Base-by-base conservation (phyloP, 1,284 basidiomycete species). In the Schizophyllum amplum region DNA sequence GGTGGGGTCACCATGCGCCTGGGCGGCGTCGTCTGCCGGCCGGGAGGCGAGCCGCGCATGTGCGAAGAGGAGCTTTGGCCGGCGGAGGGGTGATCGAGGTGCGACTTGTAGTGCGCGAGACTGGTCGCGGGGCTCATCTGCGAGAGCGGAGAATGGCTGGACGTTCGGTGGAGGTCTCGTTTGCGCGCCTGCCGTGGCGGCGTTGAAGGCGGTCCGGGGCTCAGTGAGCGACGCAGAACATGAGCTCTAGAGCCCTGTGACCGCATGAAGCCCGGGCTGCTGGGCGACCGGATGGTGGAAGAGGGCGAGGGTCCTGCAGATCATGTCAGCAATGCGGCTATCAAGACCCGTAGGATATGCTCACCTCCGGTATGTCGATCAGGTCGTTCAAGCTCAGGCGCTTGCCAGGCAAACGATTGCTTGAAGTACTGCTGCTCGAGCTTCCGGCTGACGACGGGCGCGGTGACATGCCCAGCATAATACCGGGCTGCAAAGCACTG, bases 111-210 rank as follows among this genome's bases (percentile, higher is more conserved):
- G 68, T 86, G 78, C 4, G 74, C 79, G n/a, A 84, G 74, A 63
- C 78, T 83, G 1, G 83, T 67, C 4, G 76, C 78, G 2, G 84
- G 83, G 60, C 81, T 82, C 81, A 84, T 83, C 61, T 85, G 82
- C 46, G 13, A 88, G 66, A 0, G 86, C 85, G 0, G 86, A 87
- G 27, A 79, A 78, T 47, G 75, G 68, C 0, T 84, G 70, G n/a
- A 75, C 69, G 23, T 69, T 56, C 64, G 61, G 65, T 57, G 24
- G 66, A 63, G 55, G 65, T 56, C 59, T 64, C 68, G 61, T 65
- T 50, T 50, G 48, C 48, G 48, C 24, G 48, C 48, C 13, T 22
- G 48, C 13, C 24, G 48, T 23, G 42, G 48, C 20, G 26, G 47
- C 1, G 53, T 26, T 15, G 47, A 47, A n/a, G 23, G 47, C 24